Base-by-base conservation (phyloP, 805 yeast genomes). In the Myxozyma kluyveri region DNA sequence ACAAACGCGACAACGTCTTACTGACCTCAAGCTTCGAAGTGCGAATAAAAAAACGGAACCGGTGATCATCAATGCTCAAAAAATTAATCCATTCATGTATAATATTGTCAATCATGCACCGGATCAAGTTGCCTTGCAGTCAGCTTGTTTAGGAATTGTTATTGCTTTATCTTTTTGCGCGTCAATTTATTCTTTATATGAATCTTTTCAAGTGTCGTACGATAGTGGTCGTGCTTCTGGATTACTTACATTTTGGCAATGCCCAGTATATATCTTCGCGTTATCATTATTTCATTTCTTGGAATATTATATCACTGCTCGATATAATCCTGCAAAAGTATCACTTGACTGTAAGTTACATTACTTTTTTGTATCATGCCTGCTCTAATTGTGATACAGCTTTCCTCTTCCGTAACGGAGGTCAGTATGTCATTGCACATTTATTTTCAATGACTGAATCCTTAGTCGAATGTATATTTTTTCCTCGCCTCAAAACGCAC, bases 221-320 rank as follows among this genome's bases (percentile, higher is more conserved):
- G 22, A n/a, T n/a, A n/a, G n/a, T n/a, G n/a, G n/a, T n/a, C n/a
- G n/a, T n/a, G n/a, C n/a, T n/a, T n/a, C n/a, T n/a, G n/a, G n/a
- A n/a, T n/a, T n/a, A n/a, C n/a, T 39, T 10, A 6, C 40, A 2
- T 60, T 55, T 38, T 63, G 59, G 42, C 67, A 68, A 40, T 43
- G 70, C n/a, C 65, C 77, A 3, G 14, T 80, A 0, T 88, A 86
- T 65, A 52, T 84, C 7, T 66, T 75, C 9, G 66, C 78, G 0
- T 65, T 86, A 7, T 67, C 84, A 2, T 24, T 75, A 0, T 93
- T 91, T 69, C 98, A 93, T 66, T 78, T 86, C 61, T 65, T 87
- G 19, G 99, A 93, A 69, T 93, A 83, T 66, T 80, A 77, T 62
- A 77, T 82, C 36, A 93, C 99, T 0, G 89, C 96, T 0, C 70